A percentile compares a stretch with the other conserved stretches of the same genome.
These are phyloP conservation scores for Herpetomonas tarakana DNA, from an alignment of 208 protist genomes.

Conservation along the genomic window DNA sequence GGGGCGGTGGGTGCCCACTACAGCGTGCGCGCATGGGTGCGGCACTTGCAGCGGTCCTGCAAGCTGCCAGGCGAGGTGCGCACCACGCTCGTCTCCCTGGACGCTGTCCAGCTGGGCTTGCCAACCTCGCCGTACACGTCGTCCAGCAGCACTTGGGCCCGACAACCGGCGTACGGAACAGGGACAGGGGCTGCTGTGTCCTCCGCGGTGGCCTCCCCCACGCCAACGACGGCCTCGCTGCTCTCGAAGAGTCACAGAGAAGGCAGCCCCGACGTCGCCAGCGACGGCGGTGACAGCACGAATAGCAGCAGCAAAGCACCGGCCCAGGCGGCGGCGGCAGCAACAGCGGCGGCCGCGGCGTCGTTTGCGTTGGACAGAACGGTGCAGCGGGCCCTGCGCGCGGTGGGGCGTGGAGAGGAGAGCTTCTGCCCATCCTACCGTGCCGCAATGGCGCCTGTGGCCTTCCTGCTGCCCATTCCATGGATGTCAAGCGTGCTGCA, in stretches of 20 bases:
- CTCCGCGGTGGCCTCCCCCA: too few species aligned
- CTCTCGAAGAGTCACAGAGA: too few species aligned
- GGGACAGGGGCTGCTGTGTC: too few species aligned
- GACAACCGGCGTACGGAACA: too few species aligned
- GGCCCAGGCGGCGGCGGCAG: neutral
- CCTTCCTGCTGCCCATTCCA: slow-evolving; percentile 9
- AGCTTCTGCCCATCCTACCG: slow-evolving; percentile 2
- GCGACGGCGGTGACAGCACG: neutral
- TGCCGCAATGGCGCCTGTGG: neutral
- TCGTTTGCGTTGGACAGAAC: slow-evolving; percentile 1
- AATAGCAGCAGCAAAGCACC: neutral
- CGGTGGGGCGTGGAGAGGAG: slow-evolving; percentile 6
- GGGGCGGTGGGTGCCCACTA: slow-evolving; percentile 34
- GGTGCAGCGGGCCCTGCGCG: slow-evolving; percentile 5
- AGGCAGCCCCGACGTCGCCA: neutral
- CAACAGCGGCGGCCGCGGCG: neutral
- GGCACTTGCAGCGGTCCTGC: slow-evolving; percentile 1
- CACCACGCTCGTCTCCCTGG: slow-evolving; percentile 20
- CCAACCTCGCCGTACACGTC: too few species aligned
- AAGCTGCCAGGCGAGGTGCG: slow-evolving; percentile 15
- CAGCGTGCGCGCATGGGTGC: slow-evolving; percentile 29
- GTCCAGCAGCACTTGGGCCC: too few species aligned
- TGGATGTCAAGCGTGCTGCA: slow-evolving; percentile 9
- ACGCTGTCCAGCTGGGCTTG: slow-evolving; percentile 1
- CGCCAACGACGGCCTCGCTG: too few species aligned